Percentiles rank a stretch among this genome's conserved stretches.
Evolutionary conservation across 805 yeast species (phyloP).

Genomic region (Spathaspora arborariae): DNA sequence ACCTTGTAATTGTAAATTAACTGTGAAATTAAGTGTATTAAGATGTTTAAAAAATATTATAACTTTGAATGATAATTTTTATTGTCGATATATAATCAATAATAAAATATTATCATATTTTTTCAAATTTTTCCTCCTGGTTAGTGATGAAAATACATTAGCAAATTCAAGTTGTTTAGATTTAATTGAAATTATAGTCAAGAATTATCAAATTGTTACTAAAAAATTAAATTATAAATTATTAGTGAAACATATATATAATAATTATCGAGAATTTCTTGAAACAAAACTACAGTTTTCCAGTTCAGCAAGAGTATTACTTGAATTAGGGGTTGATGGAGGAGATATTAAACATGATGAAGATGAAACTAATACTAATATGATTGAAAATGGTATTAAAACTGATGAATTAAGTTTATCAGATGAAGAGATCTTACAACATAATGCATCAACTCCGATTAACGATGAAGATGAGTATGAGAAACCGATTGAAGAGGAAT

Average conservation of each 20-base stretch:
- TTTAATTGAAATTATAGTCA: slow-evolving; percentile 46
- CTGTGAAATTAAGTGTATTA: slow-evolving; percentile 62
- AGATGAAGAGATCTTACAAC: slow-evolving; percentile 17
- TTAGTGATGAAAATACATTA: slow-evolving; percentile 53
- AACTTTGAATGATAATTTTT: slow-evolving; percentile 57
- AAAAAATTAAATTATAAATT: slow-evolving; percentile 20
- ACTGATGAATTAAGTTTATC: slow-evolving; percentile 18
- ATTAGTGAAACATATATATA: slow-evolving; percentile 28
- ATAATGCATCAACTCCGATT: slow-evolving; percentile 27
- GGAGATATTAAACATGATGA: slow-evolving; percentile 7
- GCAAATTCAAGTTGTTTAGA: slow-evolving; percentile 75
- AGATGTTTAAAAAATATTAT: slow-evolving; percentile 65
- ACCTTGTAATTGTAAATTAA: slow-evolving; percentile 37
- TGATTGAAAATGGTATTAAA: slow-evolving; percentile 9
- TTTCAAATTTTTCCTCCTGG: slow-evolving; percentile 46
- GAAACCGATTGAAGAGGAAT: slow-evolving; percentile 1
- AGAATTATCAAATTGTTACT: slow-evolving; percentile 19
- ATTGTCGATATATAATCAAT: slow-evolving; percentile 53
- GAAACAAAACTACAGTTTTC: slow-evolving; percentile 26
- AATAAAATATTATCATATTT: slow-evolving; percentile 49
- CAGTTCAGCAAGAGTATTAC: slow-evolving; percentile 23
- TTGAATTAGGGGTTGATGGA: slow-evolving; percentile 19
- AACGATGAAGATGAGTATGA: slow-evolving; percentile 13
- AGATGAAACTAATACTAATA: slow-evolving; percentile 5
- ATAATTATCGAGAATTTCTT: slow-evolving; percentile 21